Base-by-base conservation (phyloP, 176 grass and related monocot genomes). In the Juncus inflexus region DNA sequence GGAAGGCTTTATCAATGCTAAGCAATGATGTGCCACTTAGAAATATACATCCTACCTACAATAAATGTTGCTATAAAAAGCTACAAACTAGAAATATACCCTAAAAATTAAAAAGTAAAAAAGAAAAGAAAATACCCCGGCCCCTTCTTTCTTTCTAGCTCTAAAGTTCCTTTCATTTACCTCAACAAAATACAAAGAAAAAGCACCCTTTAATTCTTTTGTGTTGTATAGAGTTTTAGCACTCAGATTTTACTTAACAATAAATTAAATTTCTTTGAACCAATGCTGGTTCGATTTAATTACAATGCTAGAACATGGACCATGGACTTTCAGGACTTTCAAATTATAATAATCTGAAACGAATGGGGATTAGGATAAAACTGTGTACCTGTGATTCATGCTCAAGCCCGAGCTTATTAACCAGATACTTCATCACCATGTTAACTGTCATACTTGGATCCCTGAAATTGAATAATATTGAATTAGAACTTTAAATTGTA, bases 11-110 rank as follows among this genome's bases (percentile, higher is more conserved):
- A 77, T 83, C 67, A 77, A 61, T 50, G 57, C 51, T 63, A 70
- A 66, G 73, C 66, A 59, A 71, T 82, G 73, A 76, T 82, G 79
- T 75, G 79, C 73, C 65, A 70, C 73, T 73, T 52, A 58, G 80
- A 83, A 60, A 62, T 11, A 36, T 37, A 77, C 80, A 49, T 72
- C 54, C 61, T 52, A 83, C 74, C 80, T 77, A 77, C 67, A 77
- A 59, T 35, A 58, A 77, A 67, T 58, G 37, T 55, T 71, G 42
- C 67, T 71, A 67, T 68, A 67, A 52, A 52, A 75, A 63, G 72
- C 72, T 56, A 64, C 9, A 75, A 75, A 75, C 19, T 50, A 52
- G 35, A 15, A 51, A 54, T 64, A 51, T 45, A 40, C 7, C 39
- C 37, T 55, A 41, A 72, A 50, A 40, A 63, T 58, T 3, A 39